Base-by-base conservation (phyloP, 2,329 filamentous ascomycete species). In the Colletotrichum costaricense region DNA sequence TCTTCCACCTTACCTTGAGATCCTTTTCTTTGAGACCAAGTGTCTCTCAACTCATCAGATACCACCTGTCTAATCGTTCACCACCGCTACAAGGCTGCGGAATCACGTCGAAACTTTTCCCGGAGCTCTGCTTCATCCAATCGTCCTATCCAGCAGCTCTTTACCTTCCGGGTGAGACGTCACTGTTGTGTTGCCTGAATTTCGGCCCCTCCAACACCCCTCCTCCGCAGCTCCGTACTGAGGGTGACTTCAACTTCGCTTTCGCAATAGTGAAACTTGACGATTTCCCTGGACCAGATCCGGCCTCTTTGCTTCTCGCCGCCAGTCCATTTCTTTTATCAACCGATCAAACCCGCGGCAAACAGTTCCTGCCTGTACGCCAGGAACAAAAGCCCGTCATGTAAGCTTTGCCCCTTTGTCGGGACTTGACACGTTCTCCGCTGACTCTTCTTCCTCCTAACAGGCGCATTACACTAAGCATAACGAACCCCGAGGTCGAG, bases 381-480 rank as follows among this genome's bases (percentile, higher is more conserved):
- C 28, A 73, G 55, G 22, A 19, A 72, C 38, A 58, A 38, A 35
- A 49, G 28, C 55, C 38, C 71, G 66, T 22, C 71, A 73, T 73
- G 71, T 73, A 73, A 66, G 71, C 62, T 57, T 54, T 28, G 26
- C 14, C 6, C 7, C 22, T 11, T 22, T 12, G 33, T 11, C n/a
- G 22, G 26, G 49, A n/a, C 33, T 52, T 24, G 24, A 38, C 6
- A 46, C 24, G 19, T 26, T 56, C 28, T 35, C 49, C 33, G 26
- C 72, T 74, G 69, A 74, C 63, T 30, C 7, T 30, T 52, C n/a
- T 42, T 22, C 42, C 54, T 49, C 19, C 54, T 16, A 42, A 5
- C 74, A 98, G 95, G 95, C 93, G 92, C 83, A 93, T 97, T 84
- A 97, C 95, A 65, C 91, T 98, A 83, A 94, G 91, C 82, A 93